phyloP scores from a whole-genome alignment of 768 basidiomycete species.

The Panaeolus cyanescens region DNA sequence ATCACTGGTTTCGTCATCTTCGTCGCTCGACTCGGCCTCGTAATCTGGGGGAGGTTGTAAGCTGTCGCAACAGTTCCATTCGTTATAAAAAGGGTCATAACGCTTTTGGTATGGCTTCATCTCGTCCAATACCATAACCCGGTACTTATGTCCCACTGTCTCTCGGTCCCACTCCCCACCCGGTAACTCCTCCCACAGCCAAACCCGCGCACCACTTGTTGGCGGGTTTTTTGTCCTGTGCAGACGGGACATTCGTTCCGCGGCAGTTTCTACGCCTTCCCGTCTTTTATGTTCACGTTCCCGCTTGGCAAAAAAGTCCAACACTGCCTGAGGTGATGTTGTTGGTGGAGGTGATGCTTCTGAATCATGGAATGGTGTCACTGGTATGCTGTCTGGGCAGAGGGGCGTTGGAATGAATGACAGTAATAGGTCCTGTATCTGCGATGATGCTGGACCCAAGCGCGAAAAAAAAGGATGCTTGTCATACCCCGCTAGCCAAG shows the following conservation, averaged over 20 bases:
- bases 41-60: neutral
- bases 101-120: slow-evolving; percentile 3
- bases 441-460: neutral
- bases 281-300: neutral
- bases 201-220: slow-evolving; percentile 4
- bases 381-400: too few species aligned
- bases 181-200: slow-evolving; percentile 5
- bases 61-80: slow-evolving; percentile 10
- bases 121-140: neutral
- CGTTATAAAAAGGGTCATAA: slow-evolving; percentile 10
- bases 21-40: neutral
- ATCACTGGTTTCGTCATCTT: neutral
- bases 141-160: neutral
- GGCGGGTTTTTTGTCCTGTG: slow-evolving; percentile 5
- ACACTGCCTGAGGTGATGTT: neutral
- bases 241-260: neutral
- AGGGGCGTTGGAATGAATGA: neutral
- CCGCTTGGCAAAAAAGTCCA: neutral
- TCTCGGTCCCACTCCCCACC: slow-evolving; percentile 5
- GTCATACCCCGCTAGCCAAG: neutral
- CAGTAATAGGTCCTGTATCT: neutral
- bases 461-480: neutral
- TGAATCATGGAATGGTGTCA: neutral
- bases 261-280: neutral
- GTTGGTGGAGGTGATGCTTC: neutral